Evolutionary conservation across 2,329 filamentous ascomycete species (phyloP).

Genomic region (Epichloe bromicola): DNA sequence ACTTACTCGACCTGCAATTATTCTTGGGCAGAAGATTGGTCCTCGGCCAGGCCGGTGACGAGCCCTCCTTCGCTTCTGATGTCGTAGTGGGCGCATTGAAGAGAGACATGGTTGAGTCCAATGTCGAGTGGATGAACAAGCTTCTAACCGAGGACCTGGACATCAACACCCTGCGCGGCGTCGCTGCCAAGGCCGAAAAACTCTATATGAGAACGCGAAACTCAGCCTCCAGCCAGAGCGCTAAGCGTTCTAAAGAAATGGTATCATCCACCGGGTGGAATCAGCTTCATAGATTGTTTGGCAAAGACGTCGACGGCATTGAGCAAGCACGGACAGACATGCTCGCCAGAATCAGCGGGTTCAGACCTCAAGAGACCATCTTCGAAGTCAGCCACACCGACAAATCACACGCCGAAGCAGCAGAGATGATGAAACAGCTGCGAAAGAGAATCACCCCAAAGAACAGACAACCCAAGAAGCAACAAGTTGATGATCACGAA

Average conservation of each 20-base stretch:
- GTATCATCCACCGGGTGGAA: slow-evolving; percentile 57
- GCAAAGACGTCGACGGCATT: slow-evolving; percentile 47
- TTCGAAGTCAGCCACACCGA: slow-evolving; percentile 79
- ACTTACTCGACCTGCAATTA: slow-evolving; percentile 84
- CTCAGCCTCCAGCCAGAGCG: slow-evolving; percentile 79
- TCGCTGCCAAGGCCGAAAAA: slow-evolving; percentile 80
- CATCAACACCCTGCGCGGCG: slow-evolving; percentile 53
- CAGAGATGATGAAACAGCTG: slow-evolving; percentile 62
- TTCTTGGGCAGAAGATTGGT: slow-evolving; percentile 81
- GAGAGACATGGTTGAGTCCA: slow-evolving; percentile 59
- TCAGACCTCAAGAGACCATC: slow-evolving; percentile 85
- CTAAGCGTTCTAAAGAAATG: slow-evolving; percentile 71
- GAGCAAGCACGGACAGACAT: slow-evolving; percentile 71
- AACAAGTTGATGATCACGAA: slow-evolving; percentile 20
- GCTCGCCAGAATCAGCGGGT: slow-evolving; percentile 78
- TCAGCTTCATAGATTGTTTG: slow-evolving; percentile 71
- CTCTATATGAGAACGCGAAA: slow-evolving; percentile 85
- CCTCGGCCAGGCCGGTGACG: slow-evolving; percentile 51
- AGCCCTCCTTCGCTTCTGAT: slow-evolving; percentile 64
- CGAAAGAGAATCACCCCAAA: slow-evolving; percentile 55
- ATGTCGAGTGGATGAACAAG: slow-evolving; percentile 74
- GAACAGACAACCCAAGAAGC: slow-evolving; percentile 28
- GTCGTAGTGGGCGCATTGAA: slow-evolving; percentile 69
- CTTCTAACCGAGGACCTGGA: slow-evolving; percentile 64
- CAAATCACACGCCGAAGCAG: slow-evolving; percentile 50